These are phyloP conservation scores for Ottelia alismoides DNA, from an alignment of 106 monocot genomes.

Conservation along the genomic window DNA sequence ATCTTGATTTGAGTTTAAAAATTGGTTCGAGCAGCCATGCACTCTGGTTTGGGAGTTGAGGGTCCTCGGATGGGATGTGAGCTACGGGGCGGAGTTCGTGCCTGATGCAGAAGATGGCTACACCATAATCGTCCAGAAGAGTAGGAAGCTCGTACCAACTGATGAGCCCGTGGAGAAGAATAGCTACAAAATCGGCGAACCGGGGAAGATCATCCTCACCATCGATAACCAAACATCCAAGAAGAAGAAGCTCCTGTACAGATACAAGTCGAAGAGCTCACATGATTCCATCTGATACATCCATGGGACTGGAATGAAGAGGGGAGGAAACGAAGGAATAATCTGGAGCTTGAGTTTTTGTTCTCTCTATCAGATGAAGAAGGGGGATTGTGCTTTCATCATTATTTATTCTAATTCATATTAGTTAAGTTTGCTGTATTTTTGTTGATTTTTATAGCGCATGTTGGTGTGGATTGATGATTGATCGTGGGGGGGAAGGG, in stretches of 20 bases:
- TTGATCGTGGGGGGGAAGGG: no score
- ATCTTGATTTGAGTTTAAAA: background rate
- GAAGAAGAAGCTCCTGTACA: constrained; percentile 96
- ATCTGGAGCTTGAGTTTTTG: no score
- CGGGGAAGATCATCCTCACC: constrained; percentile 73
- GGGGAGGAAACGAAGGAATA: no score
- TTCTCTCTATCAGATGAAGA: no score
- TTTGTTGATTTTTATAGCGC: no score
- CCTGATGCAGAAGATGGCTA: constrained; percentile 38
- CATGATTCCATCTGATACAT: constrained; percentile 31
- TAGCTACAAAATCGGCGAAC: constrained; percentile 75
- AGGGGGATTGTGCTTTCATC: no score
- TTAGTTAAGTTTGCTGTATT: no score
- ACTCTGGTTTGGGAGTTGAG: constrained; percentile 39
- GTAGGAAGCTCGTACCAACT: constrained; percentile 13
- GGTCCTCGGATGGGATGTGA: constrained; percentile 47
- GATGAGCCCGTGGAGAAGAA: constrained; percentile 42
- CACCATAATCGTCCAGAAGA: constrained; percentile 49
- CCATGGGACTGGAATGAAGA: no score
- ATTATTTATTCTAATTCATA: no score
- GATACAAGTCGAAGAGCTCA: constrained; percentile 51
- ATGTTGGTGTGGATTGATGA: no score
- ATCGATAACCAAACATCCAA: constrained; percentile 64
- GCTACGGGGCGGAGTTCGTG: constrained; percentile 37
- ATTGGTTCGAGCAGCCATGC: constrained; percentile 6